These are phyloP conservation scores for Brassica hybrid DNA, from an alignment of 441 rosid genomes.

Conservation along the genomic window DNA sequence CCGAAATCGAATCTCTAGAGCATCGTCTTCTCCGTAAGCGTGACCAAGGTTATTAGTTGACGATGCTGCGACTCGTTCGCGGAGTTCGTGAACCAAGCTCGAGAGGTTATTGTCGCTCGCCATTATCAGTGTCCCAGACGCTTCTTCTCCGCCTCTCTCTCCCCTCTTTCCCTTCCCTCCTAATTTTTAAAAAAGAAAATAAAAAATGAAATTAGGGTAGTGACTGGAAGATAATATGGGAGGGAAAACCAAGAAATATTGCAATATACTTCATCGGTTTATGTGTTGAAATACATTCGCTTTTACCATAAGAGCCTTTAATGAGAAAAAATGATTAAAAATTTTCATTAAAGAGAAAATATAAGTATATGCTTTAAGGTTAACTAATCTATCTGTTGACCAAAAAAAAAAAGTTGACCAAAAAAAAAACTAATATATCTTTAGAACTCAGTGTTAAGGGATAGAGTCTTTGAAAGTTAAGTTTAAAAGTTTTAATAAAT, in stretches of 20 bases:
- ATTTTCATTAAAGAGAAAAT: no score
- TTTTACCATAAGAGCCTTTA: no score
- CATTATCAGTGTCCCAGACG: conserved; percentile 41
- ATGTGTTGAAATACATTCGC: no score
- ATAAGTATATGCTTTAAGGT: no score
- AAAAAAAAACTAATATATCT: no score
- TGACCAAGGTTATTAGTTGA: conserved; percentile 45
- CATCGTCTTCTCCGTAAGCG: conserved; percentile 58
- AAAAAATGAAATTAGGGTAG: background rate
- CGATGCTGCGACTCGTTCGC: conserved; percentile 84
- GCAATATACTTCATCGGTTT: background rate
- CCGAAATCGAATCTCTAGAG: conserved; percentile 71
- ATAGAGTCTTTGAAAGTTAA: no score
- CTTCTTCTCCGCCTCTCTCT: conserved; percentile 4
- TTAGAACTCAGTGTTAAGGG: no score
- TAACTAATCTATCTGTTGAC: no score
- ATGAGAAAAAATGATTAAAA: no score
- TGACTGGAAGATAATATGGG: background rate
- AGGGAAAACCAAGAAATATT: background rate
- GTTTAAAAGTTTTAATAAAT: no score
- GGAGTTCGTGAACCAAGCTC: conserved; percentile 89
- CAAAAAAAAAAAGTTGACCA: no score
- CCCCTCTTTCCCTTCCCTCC: conserved; percentile 34
- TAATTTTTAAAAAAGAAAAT: conserved; percentile 28
- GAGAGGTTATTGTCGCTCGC: conserved; percentile 63